A percentile compares a stretch with the other conserved stretches of the same genome.
Evolutionary conservation across 2,329 filamentous ascomycete species (phyloP).

Genomic region (Colletotrichum zoysiae): DNA sequence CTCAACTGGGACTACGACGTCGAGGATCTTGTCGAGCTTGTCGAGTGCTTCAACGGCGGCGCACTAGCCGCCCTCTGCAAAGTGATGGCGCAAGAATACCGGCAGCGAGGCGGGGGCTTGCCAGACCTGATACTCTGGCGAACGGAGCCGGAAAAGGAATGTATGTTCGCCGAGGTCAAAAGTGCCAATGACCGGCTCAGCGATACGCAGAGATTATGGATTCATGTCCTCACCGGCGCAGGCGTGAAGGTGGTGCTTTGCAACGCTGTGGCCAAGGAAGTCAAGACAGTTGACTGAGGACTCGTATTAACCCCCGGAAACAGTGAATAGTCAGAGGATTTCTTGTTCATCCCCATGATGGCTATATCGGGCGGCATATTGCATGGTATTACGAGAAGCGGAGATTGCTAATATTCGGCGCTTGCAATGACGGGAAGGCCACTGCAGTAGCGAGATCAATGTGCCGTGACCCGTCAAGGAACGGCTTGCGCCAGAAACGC

Average conservation of each 20-base stretch:
- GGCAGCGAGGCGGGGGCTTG: constrained; percentile 85
- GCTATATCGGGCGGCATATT: constrained; percentile 12
- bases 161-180: constrained; percentile 85
- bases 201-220: constrained; percentile 97
- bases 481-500: not conserved
- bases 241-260: constrained; percentile 89
- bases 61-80: constrained; percentile 89
- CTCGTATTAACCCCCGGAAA: not conserved
- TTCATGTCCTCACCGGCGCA: constrained; percentile 88
- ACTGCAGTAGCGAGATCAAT: constrained; percentile 6
- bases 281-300: constrained; percentile 57
- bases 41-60: constrained; percentile 80
- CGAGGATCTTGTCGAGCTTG: constrained; percentile 83
- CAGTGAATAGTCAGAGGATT: not conserved
- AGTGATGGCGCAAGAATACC: constrained; percentile 96
- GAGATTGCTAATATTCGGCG: constrained; percentile 33
- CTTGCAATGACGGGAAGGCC: constrained; percentile 8
- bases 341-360: not conserved
- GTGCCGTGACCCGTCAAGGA: not conserved
- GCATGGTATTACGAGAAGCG: constrained; percentile 25
- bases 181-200: constrained; percentile 92
- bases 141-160: constrained; percentile 57
- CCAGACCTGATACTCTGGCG: constrained; percentile 95
- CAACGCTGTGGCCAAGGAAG: constrained; percentile 69
- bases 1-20: constrained; percentile 90